Percentiles rank a stretch among this genome's conserved stretches.
Evolutionary conservation across 106 monocot species (phyloP).

Genomic region (Phalaenopsis aphrodite): DNA sequence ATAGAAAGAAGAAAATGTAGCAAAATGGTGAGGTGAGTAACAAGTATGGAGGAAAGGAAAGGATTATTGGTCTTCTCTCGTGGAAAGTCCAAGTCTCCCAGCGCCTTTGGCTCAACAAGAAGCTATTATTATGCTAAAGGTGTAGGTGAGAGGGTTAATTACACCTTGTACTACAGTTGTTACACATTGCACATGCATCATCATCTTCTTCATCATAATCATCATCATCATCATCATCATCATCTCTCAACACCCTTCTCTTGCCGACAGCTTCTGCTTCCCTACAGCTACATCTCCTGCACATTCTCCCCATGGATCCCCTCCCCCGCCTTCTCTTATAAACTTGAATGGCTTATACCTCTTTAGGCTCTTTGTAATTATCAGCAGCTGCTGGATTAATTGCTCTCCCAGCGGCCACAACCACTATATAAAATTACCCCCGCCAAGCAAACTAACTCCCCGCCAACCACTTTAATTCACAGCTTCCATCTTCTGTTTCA

Average conservation of each 20-base stretch:
- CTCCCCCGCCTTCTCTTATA: not conserved
- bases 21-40: too few species aligned
- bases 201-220: not conserved
- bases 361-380: constrained; percentile 1
- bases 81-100: too few species aligned
- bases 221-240: not conserved
- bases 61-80: too few species aligned
- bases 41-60: too few species aligned
- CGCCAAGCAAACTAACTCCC: not conserved
- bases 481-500: not conserved
- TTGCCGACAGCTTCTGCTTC: not conserved
- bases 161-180: not conserved
- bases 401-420: not conserved
- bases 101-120: not conserved
- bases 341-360: not conserved
- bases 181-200: not conserved
- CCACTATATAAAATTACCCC: not conserved
- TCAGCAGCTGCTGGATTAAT: not conserved
- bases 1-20: too few species aligned
- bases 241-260: not conserved
- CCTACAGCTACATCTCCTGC: not conserved
- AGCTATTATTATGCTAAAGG: not conserved
- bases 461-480: not conserved
- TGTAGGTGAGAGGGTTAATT: not conserved
- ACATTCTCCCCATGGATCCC: not conserved